Percentiles rank a stretch among this genome's conserved stretches.
Conservation (phyloP, 23 red algal species). For the Gracilaria gracilis region DNA sequence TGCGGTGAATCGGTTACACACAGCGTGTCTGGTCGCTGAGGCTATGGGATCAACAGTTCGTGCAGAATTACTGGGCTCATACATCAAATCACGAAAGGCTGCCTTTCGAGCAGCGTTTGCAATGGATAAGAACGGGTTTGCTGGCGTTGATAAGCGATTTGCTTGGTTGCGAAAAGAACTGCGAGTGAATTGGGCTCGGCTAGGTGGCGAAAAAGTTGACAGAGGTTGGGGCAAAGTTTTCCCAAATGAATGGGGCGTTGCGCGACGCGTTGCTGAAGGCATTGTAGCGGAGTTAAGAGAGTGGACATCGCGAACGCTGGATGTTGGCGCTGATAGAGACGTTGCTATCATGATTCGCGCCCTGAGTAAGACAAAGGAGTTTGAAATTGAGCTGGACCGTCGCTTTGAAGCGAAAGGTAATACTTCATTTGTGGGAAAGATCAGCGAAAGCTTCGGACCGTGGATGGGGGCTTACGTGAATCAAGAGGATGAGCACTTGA, state of each 20-base stretch:
- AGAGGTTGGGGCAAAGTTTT: slow-evolving; percentile 84
- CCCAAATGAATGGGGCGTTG: slow-evolving; percentile 77
- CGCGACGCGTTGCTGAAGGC: slow-evolving; percentile 68
- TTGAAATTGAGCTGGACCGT: slow-evolving; percentile 88
- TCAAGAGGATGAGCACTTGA: slow-evolving; percentile 85
- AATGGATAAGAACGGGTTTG: slow-evolving; percentile 52
- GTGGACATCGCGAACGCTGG: slow-evolving; percentile 56
- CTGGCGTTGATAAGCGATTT: slow-evolving; percentile 67
- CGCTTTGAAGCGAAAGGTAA: slow-evolving; percentile 54
- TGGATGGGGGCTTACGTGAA: slow-evolving; percentile 94
- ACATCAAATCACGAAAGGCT: slow-evolving; percentile 36
- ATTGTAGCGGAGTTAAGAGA: slow-evolving; percentile 61
- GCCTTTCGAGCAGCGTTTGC: slow-evolving; percentile 81
- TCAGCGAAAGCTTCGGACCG: slow-evolving; percentile 88
- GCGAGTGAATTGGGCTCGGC: slow-evolving; percentile 65
- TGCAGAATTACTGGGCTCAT: slow-evolving; percentile 55
- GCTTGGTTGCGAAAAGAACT: slow-evolving; percentile 92
- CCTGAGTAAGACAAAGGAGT: slow-evolving; percentile 83
- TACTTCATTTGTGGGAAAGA: slow-evolving; percentile 62
- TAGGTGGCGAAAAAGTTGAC: slow-evolving; percentile 69
- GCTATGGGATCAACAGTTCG: slow-evolving; percentile 62
- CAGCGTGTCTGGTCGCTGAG: slow-evolving; percentile 57
- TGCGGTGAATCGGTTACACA: slow-evolving; percentile 46
- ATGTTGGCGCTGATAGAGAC: slow-evolving; percentile 77
- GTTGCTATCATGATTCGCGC: slow-evolving; percentile 85